These are phyloP conservation scores for Colletotrichum eleusines DNA, from an alignment of 2,329 filamentous ascomycete genomes.

Conservation along the genomic window DNA sequence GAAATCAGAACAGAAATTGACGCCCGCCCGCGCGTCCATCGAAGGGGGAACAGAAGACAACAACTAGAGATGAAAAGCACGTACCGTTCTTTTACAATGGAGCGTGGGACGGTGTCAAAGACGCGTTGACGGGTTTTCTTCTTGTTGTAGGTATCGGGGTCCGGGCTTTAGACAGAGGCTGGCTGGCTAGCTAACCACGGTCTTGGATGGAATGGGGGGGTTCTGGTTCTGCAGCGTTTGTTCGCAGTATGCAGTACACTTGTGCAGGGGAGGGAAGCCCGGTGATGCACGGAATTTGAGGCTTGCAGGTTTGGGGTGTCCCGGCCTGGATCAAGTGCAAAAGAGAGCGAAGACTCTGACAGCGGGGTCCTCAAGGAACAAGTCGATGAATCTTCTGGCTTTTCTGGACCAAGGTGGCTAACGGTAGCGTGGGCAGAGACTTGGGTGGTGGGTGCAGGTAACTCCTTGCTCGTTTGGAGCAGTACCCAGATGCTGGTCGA, in stretches of 20 bases:
- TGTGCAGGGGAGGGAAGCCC: conserved; percentile 30
- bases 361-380: conserved; percentile 23
- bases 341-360: not conserved
- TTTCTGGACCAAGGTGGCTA: not conserved
- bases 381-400: conserved; percentile 30
- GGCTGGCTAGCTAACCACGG: conserved; percentile 12
- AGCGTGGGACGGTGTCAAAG: conserved; percentile 14
- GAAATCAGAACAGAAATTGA: not conserved
- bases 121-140: conserved; percentile 11
- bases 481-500: conserved; percentile 23
- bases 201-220: not conserved
- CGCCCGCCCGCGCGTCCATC: not conserved
- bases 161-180: conserved; percentile 15
- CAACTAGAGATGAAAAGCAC: conserved; percentile 31
- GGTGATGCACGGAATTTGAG: conserved; percentile 32
- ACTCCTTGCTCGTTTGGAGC: conserved; percentile 21
- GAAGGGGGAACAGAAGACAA: conserved; percentile 10
- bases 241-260: conserved; percentile 1
- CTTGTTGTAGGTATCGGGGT: conserved; percentile 10
- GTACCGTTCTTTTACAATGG: conserved; percentile 24
- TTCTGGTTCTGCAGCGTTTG: conserved; percentile 34
- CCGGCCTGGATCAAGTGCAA: conserved; percentile 15
- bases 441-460: conserved; percentile 20
- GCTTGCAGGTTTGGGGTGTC: conserved; percentile 26
- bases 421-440: conserved; percentile 15